Base-by-base conservation (phyloP, 148 eudicot species). In the Silene latifolia region DNA sequence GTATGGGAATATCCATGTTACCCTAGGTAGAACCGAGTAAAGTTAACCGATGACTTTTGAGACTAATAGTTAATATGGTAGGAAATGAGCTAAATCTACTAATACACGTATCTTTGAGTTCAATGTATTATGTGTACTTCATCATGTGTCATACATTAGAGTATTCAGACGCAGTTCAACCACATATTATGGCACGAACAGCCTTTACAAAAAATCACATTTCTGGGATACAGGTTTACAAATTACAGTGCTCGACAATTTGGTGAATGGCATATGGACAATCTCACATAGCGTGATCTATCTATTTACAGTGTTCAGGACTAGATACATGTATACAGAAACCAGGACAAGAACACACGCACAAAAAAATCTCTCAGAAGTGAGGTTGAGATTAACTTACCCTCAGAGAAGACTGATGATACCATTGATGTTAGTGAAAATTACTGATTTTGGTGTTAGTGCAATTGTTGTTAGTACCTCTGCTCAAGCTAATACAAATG, bases 241-340 rank as follows among this genome's bases (percentile, higher is more conserved):
- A 29, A 63, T 61, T 20, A 69, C 20, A 44, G 23, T 0, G 46
- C 35, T 19, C 48, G 0, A 21, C 27, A 65, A 17, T 10, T 57
- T 24, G 17, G 29, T 21, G 24, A 54, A n/a, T 18, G 58, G 35
- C 15, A 58, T 18, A 19, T 59, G 29, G 32, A 39, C 58, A 51
- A 23, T 53, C 25, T 9, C 75, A 59, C 61, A 42, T 35, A n/a
- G 46, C 21, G 60, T 63, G 71, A 70, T 4, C 54, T 29, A 44
- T 53, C 7, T 18, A 66, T 64, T 63, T 35, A n/a, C 24, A 29
- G 21, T 19, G 32, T 64, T 62, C 67, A 56, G 46, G 35, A 76
- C 13, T 42, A 56, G 32, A 35, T 63, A 63, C 62, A 80, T 17
- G 67, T 71, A 74, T 56, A 48, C 20, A 68, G 20, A 17, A 75